Conservation (phyloP, 345 rosid species). For the Mercurialis annua region DNA sequence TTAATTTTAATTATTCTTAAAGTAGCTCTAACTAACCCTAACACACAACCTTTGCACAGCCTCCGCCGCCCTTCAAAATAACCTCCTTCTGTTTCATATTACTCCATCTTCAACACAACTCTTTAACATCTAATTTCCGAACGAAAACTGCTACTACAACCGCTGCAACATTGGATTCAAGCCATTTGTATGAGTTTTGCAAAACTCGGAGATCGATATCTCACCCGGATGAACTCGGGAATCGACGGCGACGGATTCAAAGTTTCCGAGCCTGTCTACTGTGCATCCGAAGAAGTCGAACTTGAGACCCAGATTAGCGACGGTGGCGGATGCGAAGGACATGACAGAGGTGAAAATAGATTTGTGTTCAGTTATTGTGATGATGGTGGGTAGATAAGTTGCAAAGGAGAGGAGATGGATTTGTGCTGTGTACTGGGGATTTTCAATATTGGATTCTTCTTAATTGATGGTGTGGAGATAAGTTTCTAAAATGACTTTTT, state of each 20-base stretch:
- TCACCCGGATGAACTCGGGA: slow-evolving; percentile 65
- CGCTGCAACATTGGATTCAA: slow-evolving; percentile 87
- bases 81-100: too few relatives aligned
- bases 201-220: slow-evolving; percentile 53
- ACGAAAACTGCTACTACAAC: slow-evolving; percentile 86
- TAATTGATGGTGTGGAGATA: too few relatives aligned
- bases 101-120: too few relatives aligned
- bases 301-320: slow-evolving; percentile 86
- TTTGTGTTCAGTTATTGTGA: slow-evolving; percentile 48
- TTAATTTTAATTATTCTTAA: too few relatives aligned
- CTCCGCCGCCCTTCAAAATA: too few relatives aligned
- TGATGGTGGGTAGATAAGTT: slow-evolving; percentile 42
- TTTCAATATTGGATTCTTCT: too few relatives aligned
- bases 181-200: slow-evolving; percentile 47
- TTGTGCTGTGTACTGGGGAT: slow-evolving; percentile 16
- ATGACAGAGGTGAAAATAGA: slow-evolving; percentile 72
- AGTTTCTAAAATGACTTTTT: too few relatives aligned
- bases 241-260: slow-evolving; percentile 56
- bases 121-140: slow-evolving; percentile 36
- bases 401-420: slow-evolving; percentile 37
- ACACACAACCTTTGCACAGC: too few relatives aligned
- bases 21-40: too few relatives aligned
- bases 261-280: slow-evolving; percentile 79
- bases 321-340: slow-evolving; percentile 84
- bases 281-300: slow-evolving; percentile 90